Evolutionary conservation across 2,329 filamentous ascomycete genomes (phyloP).

Genomic region (Rutstroemia sp.): DNA sequence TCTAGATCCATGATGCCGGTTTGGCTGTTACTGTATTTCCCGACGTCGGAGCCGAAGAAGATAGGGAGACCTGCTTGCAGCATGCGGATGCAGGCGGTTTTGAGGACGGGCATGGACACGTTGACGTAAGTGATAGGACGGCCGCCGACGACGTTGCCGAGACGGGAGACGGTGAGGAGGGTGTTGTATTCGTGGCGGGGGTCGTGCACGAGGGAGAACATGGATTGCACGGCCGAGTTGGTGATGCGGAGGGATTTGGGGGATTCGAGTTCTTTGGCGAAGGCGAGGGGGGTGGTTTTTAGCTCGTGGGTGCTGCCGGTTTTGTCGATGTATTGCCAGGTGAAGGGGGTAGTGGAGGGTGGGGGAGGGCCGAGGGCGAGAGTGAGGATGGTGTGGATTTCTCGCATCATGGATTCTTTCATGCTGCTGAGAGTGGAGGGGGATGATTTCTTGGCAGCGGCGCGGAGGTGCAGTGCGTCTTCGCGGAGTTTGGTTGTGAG

Average conservation of each 20-base stretch:
- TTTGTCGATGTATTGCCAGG: conserved; percentile 72
- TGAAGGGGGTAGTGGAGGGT: conserved; percentile 58
- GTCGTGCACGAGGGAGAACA: conserved; percentile 81
- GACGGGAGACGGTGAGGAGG: conserved; percentile 66
- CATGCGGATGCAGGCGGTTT: conserved; percentile 68
- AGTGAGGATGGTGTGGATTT: conserved; percentile 76
- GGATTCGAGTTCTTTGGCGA: conserved; percentile 61
- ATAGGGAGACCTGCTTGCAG: conserved; percentile 70
- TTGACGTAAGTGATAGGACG: conserved; percentile 75
- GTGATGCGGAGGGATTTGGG: conserved; percentile 49
- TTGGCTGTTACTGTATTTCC: conserved; percentile 63
- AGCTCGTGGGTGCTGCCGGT: conserved; percentile 56
- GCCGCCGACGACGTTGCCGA: conserved; percentile 77
- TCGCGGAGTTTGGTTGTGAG: conserved; percentile 84
- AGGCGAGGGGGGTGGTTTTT: conserved; percentile 59
- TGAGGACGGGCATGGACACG: conserved; percentile 66
- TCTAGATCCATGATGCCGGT: conserved; percentile 74
- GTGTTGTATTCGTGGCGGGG: conserved; percentile 68
- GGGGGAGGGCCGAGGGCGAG: conserved; percentile 77
- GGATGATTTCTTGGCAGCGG: conserved; percentile 35
- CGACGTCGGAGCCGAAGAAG: conserved; percentile 86
- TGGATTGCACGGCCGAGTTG: conserved; percentile 52
- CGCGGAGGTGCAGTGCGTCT: conserved; percentile 66
- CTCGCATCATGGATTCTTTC: conserved; percentile 70
- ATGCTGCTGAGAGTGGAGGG: conserved; percentile 22